Conservation (phyloP, 2,329 filamentous ascomycete genomes). For the Dactylonectria macrodidyma region DNA sequence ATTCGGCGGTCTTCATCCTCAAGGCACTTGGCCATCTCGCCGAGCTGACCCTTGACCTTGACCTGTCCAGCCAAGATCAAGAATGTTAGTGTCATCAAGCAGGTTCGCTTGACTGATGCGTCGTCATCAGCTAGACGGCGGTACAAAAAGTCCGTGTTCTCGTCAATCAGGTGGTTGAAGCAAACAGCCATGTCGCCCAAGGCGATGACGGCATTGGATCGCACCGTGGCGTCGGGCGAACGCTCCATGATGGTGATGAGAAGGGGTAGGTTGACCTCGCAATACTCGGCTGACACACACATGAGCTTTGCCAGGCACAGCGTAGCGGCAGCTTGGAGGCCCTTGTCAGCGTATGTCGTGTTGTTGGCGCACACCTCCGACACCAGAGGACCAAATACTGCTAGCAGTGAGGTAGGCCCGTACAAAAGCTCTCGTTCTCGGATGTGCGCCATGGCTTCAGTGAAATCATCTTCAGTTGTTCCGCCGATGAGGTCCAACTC, state of each 20-base stretch:
- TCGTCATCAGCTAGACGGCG: constrained; percentile 91
- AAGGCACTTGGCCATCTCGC: constrained; percentile 99
- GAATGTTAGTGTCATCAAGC: constrained; percentile 98
- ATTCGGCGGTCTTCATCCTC: constrained; percentile 97
- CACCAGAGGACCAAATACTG: constrained; percentile 91
- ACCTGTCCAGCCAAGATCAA: constrained; percentile 97
- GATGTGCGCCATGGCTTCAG: constrained; percentile 87
- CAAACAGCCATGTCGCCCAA: constrained; percentile 99
- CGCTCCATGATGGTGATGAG: constrained; percentile 98
- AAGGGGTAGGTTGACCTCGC: constrained; percentile 90
- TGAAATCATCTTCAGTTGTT: constrained; percentile 94
- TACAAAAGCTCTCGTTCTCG: constrained; percentile 88
- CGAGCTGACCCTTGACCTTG: constrained; percentile 98
- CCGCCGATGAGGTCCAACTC: constrained; percentile 97
- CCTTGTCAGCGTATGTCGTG: constrained; percentile 89
- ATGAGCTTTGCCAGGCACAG: constrained; percentile 97
- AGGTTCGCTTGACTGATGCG: constrained; percentile 93
- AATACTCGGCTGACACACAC: constrained; percentile 98
- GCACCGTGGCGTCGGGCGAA: constrained; percentile 90
- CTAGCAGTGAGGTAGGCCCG: constrained; percentile 86
- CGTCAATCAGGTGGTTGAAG: constrained; percentile 99
- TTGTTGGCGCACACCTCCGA: constrained; percentile 96
- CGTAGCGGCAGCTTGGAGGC: constrained; percentile 92
- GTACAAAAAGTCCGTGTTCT: constrained; percentile 99
- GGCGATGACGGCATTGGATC: constrained; percentile 96